Evolutionary conservation across 2,329 filamentous ascomycete genomes (phyloP).

Genomic region (Didymosphaeria variabile): DNA sequence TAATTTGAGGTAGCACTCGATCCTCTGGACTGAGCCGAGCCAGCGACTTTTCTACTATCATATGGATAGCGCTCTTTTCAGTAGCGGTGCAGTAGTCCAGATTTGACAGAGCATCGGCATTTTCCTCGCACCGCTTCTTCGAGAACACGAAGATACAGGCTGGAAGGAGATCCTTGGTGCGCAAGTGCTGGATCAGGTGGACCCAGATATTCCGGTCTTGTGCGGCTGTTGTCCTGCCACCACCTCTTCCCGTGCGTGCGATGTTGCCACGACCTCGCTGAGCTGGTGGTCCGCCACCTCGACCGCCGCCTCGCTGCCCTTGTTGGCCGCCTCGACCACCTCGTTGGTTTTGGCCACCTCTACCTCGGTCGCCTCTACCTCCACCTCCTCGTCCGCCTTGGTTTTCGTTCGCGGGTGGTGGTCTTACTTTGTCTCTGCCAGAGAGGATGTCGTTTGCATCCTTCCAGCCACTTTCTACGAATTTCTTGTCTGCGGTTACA

Average conservation of each 20-base stretch:
- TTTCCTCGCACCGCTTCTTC: conserved; percentile 96
- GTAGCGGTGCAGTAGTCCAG: conserved; percentile 92
- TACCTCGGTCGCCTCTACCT: conserved; percentile 54
- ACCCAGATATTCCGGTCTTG: conserved; percentile 98
- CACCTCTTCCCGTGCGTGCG: conserved; percentile 84
- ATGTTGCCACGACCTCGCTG: conserved; percentile 80
- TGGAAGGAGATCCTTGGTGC: conserved; percentile 85
- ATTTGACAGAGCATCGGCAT: conserved; percentile 92
- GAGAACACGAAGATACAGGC: conserved; percentile 99
- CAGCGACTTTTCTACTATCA: conserved; percentile 95
- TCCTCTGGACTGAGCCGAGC: conserved; percentile 92
- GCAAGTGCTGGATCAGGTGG: conserved; percentile 89
- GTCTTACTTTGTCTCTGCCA: conserved; percentile 79
- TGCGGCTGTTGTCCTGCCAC: conserved; percentile 85
- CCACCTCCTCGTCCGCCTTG: conserved; percentile 63
- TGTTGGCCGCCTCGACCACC: conserved; percentile 59
- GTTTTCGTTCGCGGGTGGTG: conserved; percentile 61
- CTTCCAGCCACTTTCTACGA: conserved; percentile 93
- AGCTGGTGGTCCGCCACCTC: conserved; percentile 64
- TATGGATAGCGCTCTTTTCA: conserved; percentile 96
- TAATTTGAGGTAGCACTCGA: conserved; percentile 87
- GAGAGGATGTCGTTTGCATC: conserved; percentile 84
- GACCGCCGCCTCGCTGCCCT: conserved; percentile 55
- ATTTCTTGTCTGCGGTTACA: conserved; percentile 90
- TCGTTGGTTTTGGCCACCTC: conserved; percentile 62